Evolutionary conservation across 164 flowering plant genomes (phyloP).

Genomic region (Brasenia schreberi): DNA sequence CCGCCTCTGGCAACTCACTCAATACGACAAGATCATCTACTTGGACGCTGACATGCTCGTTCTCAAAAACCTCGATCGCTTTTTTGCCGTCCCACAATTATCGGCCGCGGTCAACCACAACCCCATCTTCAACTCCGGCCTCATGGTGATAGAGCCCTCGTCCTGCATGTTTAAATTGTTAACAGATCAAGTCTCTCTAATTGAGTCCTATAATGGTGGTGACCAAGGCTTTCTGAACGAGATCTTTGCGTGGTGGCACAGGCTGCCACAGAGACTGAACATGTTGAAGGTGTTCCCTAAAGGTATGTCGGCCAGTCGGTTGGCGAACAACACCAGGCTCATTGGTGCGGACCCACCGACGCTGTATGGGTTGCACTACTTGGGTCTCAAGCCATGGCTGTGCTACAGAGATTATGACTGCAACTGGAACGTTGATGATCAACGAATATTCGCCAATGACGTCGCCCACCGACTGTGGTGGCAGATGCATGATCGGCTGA

Average conservation of each 20-base stretch:
- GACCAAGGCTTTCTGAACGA: conserved; percentile 95
- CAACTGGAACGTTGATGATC: conserved; percentile 61
- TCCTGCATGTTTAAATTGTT: conserved; percentile 56
- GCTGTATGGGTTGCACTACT: conserved; percentile 62
- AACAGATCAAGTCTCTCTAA: conserved; percentile 32
- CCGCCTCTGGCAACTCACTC: conserved; percentile 88
- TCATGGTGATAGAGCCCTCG: conserved; percentile 95
- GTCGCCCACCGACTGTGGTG: conserved; percentile 80
- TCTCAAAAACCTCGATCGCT: conserved; percentile 55
- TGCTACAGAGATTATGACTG: conserved; percentile 96
- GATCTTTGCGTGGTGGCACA: conserved; percentile 90
- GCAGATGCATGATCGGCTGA: conserved; percentile 69
- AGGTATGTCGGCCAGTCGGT: conserved; percentile 12
- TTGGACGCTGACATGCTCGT: conserved; percentile 81
- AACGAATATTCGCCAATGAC: conserved; percentile 74
- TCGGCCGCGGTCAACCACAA: conserved; percentile 72
- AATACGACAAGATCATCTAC: conserved; percentile 76
- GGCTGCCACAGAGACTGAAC: conserved; percentile 66
- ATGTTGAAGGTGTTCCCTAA: conserved; percentile 56
- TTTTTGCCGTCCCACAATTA: conserved; percentile 77
- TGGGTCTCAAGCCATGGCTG: conserved; percentile 92
- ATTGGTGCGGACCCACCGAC: conserved; percentile 70
- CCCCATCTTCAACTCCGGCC: conserved; percentile 80
- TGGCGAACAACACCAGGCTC: conserved; percentile 45
- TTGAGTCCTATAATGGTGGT: conserved; percentile 87